Base-by-base conservation (phyloP, 495 filamentous ascomycete species). In the Lophium mytilinum region DNA sequence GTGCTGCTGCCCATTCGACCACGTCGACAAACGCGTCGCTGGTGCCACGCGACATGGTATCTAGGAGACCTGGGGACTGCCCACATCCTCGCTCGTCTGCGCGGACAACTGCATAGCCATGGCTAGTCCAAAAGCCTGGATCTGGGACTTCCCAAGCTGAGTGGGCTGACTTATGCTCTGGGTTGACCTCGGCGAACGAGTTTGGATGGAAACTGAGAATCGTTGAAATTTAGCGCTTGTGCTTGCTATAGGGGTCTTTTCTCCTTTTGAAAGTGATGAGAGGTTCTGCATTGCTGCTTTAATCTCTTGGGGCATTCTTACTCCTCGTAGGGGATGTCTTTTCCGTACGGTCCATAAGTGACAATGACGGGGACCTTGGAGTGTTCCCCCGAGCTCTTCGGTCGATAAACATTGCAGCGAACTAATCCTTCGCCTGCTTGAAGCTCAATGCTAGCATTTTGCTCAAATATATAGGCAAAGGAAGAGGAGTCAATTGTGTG, bases 141-240 rank as follows among this genome's bases (percentile, higher is more conserved):
- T 83, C 80, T 1, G 82, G 82, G 0, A 82, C 84, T 63, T 85
- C 82, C 82, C 83, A 86, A 0, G 77, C 76, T 0, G 82, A 84
- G 45, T 71, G 67, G 12, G 53, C 53, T 7, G 63, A 65, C 19
- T 70, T 64, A 56, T 84, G 78, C 50, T 78, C 71, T 8, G 72
- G 66, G 41, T 69, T 68, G 41, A 79, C 75, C 53, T 80, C 75
- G 33, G 67, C 61, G 62, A 72, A 79, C 15, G 75, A 78, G 52
- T 73, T 58, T 0, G 67, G 45, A 52, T 71, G 68, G 64, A 83
- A 81, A 30, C 24, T 30, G 24, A 30, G 24, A 6, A 6, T 30
- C 6, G 2, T 30, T 30, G 24, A 6, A 3, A 30, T 2, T 30
- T 30, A 30, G 24, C 24, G 24, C 24, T 6, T 30, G 24, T 6